Conservation (phyloP, 305 asterid genomes). For the Plantago coronopus region DNA sequence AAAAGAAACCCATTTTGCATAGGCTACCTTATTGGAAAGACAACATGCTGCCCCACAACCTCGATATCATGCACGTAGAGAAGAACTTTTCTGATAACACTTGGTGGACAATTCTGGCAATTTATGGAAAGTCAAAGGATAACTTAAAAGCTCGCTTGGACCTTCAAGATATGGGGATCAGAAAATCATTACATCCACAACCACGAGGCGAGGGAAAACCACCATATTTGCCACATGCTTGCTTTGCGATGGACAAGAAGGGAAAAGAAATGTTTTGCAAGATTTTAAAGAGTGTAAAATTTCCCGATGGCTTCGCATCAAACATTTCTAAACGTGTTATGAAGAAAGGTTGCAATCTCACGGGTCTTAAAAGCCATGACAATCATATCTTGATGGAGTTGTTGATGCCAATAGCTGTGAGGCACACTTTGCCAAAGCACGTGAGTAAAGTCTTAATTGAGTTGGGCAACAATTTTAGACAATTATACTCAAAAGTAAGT, state of each 20-base stretch:
- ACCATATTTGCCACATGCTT: neutral
- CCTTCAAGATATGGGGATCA: neutral
- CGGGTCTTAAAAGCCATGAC: conserved; percentile 1
- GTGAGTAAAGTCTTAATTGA: conserved; percentile 4
- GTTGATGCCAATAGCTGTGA: neutral
- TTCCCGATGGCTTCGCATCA: neutral
- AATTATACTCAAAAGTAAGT: neutral
- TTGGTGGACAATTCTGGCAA: neutral
- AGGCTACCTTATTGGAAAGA: neutral
- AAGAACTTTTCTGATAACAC: neutral
- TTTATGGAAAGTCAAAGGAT: neutral
- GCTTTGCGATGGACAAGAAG: neutral
- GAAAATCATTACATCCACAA: neutral
- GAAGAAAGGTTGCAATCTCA: neutral
- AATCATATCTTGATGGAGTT: conserved; percentile 3
- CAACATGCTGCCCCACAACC: neutral
- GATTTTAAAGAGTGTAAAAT: neutral
- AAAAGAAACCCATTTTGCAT: neutral
- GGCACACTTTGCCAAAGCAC: neutral
- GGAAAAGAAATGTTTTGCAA: neutral
- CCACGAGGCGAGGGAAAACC: neutral
- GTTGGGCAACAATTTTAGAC: neutral
- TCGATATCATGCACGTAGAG: neutral
- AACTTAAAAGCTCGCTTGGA: neutral
- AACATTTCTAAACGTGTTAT: conserved; percentile 1